Base-by-base conservation (phyloP, 768 basidiomycete genomes). In the Boletellus ananas region DNA sequence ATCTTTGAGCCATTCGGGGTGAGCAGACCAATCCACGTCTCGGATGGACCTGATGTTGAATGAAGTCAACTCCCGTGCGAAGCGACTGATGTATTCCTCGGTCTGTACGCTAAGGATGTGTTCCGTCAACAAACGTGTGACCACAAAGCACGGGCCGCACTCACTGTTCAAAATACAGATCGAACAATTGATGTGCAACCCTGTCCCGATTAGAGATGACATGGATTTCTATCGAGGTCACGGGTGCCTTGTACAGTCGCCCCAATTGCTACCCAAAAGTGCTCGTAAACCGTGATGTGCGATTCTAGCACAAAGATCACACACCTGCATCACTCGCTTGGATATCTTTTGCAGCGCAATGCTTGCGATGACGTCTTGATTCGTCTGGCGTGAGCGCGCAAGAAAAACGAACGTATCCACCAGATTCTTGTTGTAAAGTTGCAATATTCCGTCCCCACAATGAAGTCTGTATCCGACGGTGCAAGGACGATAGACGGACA, bases 201-300 rank as follows among this genome's bases (percentile, higher is more conserved):
- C 81, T 76, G 61, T 85, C 84, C 12, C 83, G 70, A 58, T 85
- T 84, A 0, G 84, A 85, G 10, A 85, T 77, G 4, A 86, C 84
- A 59, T 85, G 84, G 8, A 85, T 72, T 53, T 86, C 84, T 34
- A 85, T 74, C 6, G 71, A 72, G 11, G 67, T 66, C 0, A 83
- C 73, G 0, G 81, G 76, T 0, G 75, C 68, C 34, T 78, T 74
- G 42, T 78, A 72, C 21, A 86, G 60, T 35, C 80, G 68, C 5
- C 84, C 84, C 11, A 83, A 60, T 80, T 84, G 83, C 84, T 86
- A 37, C 17, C 29, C 11, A 38, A 7, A 3, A 6, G 6, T 29
- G 9, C 3, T 12, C 11, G 29, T 33, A 17, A 23, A 29, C 3
- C 33, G 23, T 17, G 20, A 47, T 6, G 20, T 13, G 0, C 10